phyloP scores from a whole-genome alignment of 1,139 yeast genomes.

The Taphrina betulina region DNA sequence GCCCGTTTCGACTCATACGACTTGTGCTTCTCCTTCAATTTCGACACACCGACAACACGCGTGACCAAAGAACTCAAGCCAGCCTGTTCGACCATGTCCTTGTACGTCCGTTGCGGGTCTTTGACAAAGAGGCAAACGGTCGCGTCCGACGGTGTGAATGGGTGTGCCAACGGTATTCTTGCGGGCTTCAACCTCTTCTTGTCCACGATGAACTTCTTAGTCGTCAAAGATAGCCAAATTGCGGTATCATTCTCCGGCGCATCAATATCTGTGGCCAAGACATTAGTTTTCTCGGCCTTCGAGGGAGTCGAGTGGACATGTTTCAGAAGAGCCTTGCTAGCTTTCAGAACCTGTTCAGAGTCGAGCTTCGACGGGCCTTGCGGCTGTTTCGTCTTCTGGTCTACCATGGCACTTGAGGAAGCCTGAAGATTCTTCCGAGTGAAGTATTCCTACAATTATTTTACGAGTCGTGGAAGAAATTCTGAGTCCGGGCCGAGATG shows the following conservation, averaged over 20 bases:
- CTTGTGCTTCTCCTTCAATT: slow-evolving; percentile 50
- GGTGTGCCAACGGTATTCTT: slow-evolving; percentile 46
- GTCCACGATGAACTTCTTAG: slow-evolving; percentile 62
- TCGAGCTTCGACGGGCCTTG: slow-evolving; percentile 20
- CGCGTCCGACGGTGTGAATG: slow-evolving; percentile 10
- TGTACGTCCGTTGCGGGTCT: slow-evolving; percentile 63
- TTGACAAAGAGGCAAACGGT: slow-evolving; percentile 63
- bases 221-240: slow-evolving; percentile 59
- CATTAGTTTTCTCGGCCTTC: slow-evolving; percentile 8
- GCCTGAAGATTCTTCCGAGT: no score
- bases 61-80: slow-evolving; percentile 41
- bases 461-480: no score
- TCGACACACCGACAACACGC: slow-evolving; percentile 48
- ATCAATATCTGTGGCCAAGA: slow-evolving; percentile 23
- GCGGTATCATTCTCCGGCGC: slow-evolving; percentile 35
- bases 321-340: slow-evolving; percentile 27
- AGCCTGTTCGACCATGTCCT: slow-evolving; percentile 57
- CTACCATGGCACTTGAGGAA: background rate
- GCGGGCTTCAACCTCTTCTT: slow-evolving; percentile 73
- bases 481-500: no score
- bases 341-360: slow-evolving; percentile 15
- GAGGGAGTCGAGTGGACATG: slow-evolving; percentile 19
- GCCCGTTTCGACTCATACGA: slow-evolving; percentile 49
- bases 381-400: slow-evolving; percentile 1
- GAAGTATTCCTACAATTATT: no score